Evolutionary conservation across 108 stramenopile genomes (phyloP).

Genomic region (Pseudonitzschia multiseries): DNA sequence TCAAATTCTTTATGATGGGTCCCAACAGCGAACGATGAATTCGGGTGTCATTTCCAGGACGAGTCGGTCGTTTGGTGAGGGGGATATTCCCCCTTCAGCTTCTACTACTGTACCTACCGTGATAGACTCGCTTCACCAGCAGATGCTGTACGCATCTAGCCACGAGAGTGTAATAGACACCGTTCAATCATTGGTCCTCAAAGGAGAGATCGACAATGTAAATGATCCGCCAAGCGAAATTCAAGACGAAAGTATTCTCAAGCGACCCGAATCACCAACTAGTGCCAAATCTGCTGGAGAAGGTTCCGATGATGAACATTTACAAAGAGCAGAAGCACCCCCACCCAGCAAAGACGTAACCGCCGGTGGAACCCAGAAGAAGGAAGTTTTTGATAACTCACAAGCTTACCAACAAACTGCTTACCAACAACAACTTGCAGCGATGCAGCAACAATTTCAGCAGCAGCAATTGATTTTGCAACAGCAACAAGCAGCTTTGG

Average conservation of each 20-base stretch:
- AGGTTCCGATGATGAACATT: background rate
- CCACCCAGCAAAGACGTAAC: background rate
- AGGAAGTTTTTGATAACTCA: background rate
- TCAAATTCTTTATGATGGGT: background rate
- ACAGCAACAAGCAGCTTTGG: slow-evolving; percentile 27
- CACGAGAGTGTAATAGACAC: background rate
- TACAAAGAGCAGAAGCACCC: background rate
- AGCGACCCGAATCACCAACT: background rate
- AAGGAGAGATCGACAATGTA: background rate
- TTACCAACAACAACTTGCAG: slow-evolving; percentile 20
- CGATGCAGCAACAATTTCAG: slow-evolving; percentile 28
- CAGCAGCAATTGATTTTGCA: slow-evolving; percentile 36
- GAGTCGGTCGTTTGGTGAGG: slow-evolving; percentile 21
- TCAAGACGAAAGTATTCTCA: background rate
- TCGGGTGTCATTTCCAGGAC: background rate
- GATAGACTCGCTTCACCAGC: slow-evolving; percentile 9
- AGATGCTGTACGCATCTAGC: slow-evolving; percentile 1
- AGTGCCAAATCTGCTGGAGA: background rate
- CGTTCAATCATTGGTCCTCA: background rate
- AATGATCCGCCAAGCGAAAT: background rate
- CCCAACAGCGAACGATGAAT: background rate
- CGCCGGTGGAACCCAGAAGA: background rate
- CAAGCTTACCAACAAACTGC: slow-evolving; percentile 19
- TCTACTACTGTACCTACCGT: background rate
- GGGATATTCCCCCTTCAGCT: background rate